Base-by-base conservation (phyloP, 805 yeast genomes). In the Tetrapisispora fleetii region DNA sequence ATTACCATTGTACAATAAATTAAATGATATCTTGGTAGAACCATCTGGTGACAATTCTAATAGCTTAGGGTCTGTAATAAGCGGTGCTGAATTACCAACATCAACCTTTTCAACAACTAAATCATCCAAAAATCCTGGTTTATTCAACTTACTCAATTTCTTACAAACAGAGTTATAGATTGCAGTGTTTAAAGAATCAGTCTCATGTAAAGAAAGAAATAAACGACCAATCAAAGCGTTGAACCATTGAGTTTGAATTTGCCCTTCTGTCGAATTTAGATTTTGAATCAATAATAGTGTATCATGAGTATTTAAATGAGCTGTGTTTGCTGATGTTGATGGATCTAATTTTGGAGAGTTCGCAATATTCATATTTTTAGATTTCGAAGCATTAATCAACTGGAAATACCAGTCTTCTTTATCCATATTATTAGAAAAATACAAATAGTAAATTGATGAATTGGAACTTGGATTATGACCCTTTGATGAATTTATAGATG, bases 361-460 rank as follows among this genome's bases (percentile, higher is more conserved):
- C 2, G 60, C 49, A 24, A 44, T 39, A 16, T 46, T 28, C 16
- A 55, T 53, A 10, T 65, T 67, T 5, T 24, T 27, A 17, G 41
- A 39, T 51, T 83, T 84, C 0, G 91, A 77, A 1, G 95, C 95
- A 49, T 82, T 72, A n/a, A 91, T 72, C 48, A 93, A 70, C 0
- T 86, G 81, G 65, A 88, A 89, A 62, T 91, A 93, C 85, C 96
- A 82, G 62, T 91, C 96, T 64, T 93, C 99, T 59, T 91, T 91
- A 43, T 83, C 89, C 48, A 75, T 75, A 55, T 89, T 87, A 44
- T 80, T 75, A 55, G 88, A 95, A 40, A 83, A 77, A 63, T 88
- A 86, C 3, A 91, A 65, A 63, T 76, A 91, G 57, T 77, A 77
- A 18, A 53, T 66, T 50, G 60, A 52, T 6, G 48, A 18, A 1